These are phyloP conservation scores for Nemania sp. DNA, from an alignment of 2,329 filamentous ascomycete species.

Conservation along the genomic window DNA sequence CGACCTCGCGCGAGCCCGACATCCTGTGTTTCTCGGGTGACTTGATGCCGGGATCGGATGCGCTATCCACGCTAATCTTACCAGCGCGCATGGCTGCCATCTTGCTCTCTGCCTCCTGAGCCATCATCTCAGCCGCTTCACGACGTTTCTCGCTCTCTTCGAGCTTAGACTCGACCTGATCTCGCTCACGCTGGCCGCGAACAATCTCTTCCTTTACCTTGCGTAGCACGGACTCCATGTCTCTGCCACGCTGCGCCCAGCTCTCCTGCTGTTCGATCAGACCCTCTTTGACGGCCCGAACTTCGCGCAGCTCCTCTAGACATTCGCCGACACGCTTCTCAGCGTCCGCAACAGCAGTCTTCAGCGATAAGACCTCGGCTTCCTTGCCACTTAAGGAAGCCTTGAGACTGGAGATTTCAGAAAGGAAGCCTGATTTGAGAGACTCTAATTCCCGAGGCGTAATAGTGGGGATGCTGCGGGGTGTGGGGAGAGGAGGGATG, in stretches of 20 bases:
- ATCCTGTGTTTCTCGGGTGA: constrained; percentile 48
- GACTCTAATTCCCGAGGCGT: constrained; percentile 92
- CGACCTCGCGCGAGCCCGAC: constrained; percentile 65
- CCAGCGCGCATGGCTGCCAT: constrained; percentile 74
- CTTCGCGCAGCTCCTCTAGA: constrained; percentile 81
- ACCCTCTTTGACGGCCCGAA: constrained; percentile 70
- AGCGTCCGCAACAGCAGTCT: constrained; percentile 84
- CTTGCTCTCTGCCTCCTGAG: constrained; percentile 75
- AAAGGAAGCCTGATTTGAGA: constrained; percentile 86
- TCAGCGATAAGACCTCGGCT: constrained; percentile 85
- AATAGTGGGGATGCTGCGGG: constrained; percentile 86
- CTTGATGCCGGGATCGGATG: constrained; percentile 30
- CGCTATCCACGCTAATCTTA: constrained; percentile 50
- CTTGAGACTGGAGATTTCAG: constrained; percentile 92
- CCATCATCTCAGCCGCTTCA: constrained; percentile 75
- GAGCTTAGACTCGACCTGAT: constrained; percentile 74
- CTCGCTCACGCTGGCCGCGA: constrained; percentile 76
- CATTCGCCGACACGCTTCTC: constrained; percentile 90
- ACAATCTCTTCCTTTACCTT: constrained; percentile 83
- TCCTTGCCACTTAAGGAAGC: constrained; percentile 92
- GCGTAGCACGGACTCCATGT: constrained; percentile 81
- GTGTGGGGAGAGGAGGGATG: constrained; percentile 90
- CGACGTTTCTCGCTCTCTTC: constrained; percentile 77
- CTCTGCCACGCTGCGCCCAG: constrained; percentile 83
- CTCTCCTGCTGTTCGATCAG: constrained; percentile 75